Percentiles rank a stretch among this genome's conserved stretches.
These are phyloP conservation scores for Arthrobotrys sphaeroides DNA, from an alignment of 2,329 filamentous ascomycete genomes.

Conservation along the genomic window DNA sequence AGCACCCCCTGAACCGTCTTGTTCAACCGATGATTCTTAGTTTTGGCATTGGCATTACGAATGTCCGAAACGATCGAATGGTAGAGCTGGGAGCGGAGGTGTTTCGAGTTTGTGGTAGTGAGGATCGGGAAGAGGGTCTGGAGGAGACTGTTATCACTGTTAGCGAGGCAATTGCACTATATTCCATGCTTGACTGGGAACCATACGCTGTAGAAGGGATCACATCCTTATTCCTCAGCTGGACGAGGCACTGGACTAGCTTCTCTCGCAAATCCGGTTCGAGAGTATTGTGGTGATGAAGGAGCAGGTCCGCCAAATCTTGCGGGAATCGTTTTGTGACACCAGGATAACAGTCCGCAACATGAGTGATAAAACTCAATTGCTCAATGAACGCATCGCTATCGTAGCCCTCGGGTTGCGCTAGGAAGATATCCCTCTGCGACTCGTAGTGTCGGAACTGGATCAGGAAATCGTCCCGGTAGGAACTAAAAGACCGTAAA, in stretches of 20 bases:
- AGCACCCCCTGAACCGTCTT: constrained; percentile 91
- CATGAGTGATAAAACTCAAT: constrained; percentile 91
- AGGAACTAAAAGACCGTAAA: constrained; percentile 70
- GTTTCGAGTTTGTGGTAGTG: constrained; percentile 90
- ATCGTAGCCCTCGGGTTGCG: constrained; percentile 74
- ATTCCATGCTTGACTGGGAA: constrained; percentile 36
- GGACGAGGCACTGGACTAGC: constrained; percentile 86
- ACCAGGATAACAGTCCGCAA: constrained; percentile 89
- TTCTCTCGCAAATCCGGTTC: constrained; percentile 90
- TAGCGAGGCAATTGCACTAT: constrained; percentile 6
- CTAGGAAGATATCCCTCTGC: constrained; percentile 88
- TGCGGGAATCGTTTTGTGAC: constrained; percentile 79
- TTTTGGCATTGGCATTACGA: constrained; percentile 83
- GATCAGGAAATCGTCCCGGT: constrained; percentile 85
- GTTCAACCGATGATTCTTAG: constrained; percentile 91
- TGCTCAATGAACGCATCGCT: constrained; percentile 85
- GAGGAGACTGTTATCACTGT: constrained; percentile 66
- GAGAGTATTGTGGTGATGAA: constrained; percentile 81
- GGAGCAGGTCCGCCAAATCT: constrained; percentile 82
- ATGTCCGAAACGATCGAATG: constrained; percentile 91
- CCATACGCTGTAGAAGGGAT: constrained; percentile 78
- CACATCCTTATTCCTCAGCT: constrained; percentile 89
- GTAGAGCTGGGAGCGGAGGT: constrained; percentile 82
- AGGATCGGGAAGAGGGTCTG: constrained; percentile 95
- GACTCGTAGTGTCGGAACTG: constrained; percentile 93